Evolutionary conservation across 169 alveolate genomes (phyloP).

Genomic region (Theileria equi): DNA sequence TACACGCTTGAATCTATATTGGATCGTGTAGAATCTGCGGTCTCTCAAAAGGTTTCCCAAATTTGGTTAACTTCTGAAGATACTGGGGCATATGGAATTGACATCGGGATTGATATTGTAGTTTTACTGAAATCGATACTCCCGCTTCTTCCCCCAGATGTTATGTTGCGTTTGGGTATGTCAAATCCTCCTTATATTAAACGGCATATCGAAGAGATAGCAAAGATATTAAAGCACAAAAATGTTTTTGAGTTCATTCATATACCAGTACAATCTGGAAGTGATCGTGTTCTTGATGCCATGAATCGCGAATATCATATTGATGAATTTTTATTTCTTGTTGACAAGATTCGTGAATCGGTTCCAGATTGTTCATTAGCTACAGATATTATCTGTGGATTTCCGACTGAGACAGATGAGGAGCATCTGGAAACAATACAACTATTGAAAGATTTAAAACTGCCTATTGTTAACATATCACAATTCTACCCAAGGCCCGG

Average conservation of each 20-base stretch:
- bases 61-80: constrained; percentile 99
- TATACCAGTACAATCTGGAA: constrained; percentile 97
- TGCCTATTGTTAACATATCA: constrained; percentile 95
- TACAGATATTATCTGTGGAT: constrained; percentile 98
- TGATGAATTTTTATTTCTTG: constrained; percentile 90
- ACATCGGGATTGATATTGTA: constrained; percentile 92
- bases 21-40: constrained; percentile 84
- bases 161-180: constrained; percentile 93
- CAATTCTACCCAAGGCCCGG: constrained; percentile 94
- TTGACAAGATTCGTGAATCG: constrained; percentile 80
- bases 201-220: constrained; percentile 90
- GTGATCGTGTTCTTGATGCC: constrained; percentile 87
- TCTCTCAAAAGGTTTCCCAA: constrained; percentile 88
- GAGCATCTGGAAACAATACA: constrained; percentile 88
- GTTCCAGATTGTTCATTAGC: constrained; percentile 91
- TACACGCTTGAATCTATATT: constrained; percentile 88
- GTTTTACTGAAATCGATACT: constrained; percentile 81
- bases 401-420: constrained; percentile 94
- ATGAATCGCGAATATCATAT: constrained; percentile 96
- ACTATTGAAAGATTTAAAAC: constrained; percentile 84
- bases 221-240: constrained; percentile 90
- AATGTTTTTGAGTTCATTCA: constrained; percentile 94
- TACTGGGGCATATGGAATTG: constrained; percentile 97
- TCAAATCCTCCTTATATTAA: constrained; percentile 98
- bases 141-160: constrained; percentile 62